Percentiles rank a stretch among this genome's conserved stretches.
Conservation (phyloP, 208 protist genomes). For the Leishmania mexicana region DNA sequence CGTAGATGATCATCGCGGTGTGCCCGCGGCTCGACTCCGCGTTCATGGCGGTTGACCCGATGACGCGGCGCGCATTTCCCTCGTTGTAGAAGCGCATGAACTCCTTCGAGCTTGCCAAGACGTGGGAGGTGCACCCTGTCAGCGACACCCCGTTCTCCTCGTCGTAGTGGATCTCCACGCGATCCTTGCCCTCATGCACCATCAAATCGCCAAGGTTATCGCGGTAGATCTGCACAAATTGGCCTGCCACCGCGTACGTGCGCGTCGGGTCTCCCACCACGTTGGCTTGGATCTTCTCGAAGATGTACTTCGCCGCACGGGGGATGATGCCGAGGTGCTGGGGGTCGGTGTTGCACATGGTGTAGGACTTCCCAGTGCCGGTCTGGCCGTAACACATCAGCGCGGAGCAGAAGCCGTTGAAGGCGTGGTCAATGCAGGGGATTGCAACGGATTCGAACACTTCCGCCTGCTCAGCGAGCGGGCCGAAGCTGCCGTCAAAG, state of each 20-base stretch:
- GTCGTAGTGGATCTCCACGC: conserved; percentile 82
- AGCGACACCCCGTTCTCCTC: conserved; percentile 72
- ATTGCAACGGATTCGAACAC: conserved; percentile 82
- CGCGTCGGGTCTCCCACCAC: conserved; percentile 24
- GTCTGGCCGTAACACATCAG: conserved; percentile 95
- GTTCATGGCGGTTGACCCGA: conserved; percentile 92
- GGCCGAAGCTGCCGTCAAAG: conserved; percentile 84
- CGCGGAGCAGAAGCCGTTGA: conserved; percentile 88
- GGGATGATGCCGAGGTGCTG: conserved; percentile 89
- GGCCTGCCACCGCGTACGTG: conserved; percentile 54
- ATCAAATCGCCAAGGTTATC: conserved; percentile 88
- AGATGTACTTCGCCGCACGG: conserved; percentile 75
- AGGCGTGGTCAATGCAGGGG: conserved; percentile 82
- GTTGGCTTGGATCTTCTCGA: conserved; percentile 47
- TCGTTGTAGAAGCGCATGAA: conserved; percentile 88
- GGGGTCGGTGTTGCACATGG: conserved; percentile 88
- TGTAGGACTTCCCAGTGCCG: conserved; percentile 92
- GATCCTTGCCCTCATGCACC: conserved; percentile 59
- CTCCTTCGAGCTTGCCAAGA: conserved; percentile 50
- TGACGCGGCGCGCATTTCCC: conserved; percentile 81
- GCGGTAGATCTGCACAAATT: conserved; percentile 93
- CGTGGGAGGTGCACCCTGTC: conserved; percentile 69
- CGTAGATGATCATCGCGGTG: conserved; percentile 79
- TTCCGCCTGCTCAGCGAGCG: conserved; percentile 65
- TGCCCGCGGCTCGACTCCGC: conserved; percentile 89